Evolutionary conservation across 2,329 filamentous ascomycete species (phyloP), one percentile per base, ranked within the genome.

Genomic region (Emydomyces testavorans): DNA sequence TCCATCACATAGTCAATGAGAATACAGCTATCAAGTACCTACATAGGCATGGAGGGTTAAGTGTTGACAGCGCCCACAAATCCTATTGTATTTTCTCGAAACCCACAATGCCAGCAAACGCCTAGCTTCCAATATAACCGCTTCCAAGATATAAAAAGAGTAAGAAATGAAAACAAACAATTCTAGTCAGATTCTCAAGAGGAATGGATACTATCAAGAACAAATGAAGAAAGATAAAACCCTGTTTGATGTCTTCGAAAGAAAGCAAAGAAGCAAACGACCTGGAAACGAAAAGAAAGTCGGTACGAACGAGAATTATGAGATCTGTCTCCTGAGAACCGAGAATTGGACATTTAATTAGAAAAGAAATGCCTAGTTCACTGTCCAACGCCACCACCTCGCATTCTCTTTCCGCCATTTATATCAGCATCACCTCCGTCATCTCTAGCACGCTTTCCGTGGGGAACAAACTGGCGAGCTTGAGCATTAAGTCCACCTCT

Each of bases 401-500:
- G 60, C 53, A 71, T 68, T 53, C 71, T 64, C 59, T 75, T 75
- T 32, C 70, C 71, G 50, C 57, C 65, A 38, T 60, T 65, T 28
- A 59, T 60, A 35, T 60, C 57, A 16, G 60, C 67, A 37, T 67
- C 65, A 8, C 58, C 54, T 3, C 66, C 68, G 48, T 78, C 75
- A 48, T 78, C 75, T 46, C 75, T 68, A 16, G 72, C 68, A 29
- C 76, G 67, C 62, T 79, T 75, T 18, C 74, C 73, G 13, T 72
- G 70, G 23, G 75, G 76, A 54, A 78, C 74, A 49, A 80, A 78
- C 41, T 75, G 73, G 11, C 66, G 65, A 18, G 70, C 75, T 8
- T 66, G 63, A 1, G 71, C 69, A 57, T 73, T 77, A 31, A 78
- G 57, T 8, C 50, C 65, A n/a, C 63, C 61, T 18, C 71, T 59